Percentiles rank a stretch among this genome's conserved stretches.
Evolutionary conservation across 1,284 basidiomycete genomes (phyloP).

Genomic region (Rhodotorula sp.): DNA sequence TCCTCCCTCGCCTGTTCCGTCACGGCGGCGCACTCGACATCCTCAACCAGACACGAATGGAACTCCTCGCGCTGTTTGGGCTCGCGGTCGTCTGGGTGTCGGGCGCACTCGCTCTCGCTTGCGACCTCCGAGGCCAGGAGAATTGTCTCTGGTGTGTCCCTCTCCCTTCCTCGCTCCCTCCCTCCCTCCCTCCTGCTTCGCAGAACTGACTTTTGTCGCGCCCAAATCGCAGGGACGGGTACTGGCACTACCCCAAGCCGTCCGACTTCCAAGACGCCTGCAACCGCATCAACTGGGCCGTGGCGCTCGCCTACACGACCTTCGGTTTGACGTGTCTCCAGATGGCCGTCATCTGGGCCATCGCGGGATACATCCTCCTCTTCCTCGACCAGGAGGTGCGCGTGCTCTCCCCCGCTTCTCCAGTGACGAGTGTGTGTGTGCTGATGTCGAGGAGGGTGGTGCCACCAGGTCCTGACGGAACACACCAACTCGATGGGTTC

Average conservation of each 20-base stretch:
- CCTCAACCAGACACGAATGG: conserved; percentile 47
- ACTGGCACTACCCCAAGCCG: conserved; percentile 50
- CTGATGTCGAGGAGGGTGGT: too few species aligned
- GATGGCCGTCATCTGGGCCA: conserved; percentile 40
- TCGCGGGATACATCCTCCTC: conserved; percentile 47
- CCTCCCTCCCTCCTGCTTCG: not conserved
- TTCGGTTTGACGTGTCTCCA: conserved; percentile 48
- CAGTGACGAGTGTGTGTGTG: too few species aligned
- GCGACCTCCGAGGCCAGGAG: conserved; percentile 47
- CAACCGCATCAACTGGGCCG: conserved; percentile 48
- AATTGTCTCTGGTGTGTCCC: conserved; percentile 44
- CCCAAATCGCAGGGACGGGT: conserved; percentile 44
- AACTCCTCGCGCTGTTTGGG: conserved; percentile 47
- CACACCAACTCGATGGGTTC: conserved; percentile 32
- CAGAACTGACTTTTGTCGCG: not conserved
- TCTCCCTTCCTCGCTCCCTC: not conserved
- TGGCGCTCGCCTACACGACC: conserved; percentile 48
- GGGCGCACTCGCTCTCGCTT: conserved; percentile 48
- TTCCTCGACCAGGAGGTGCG: conserved; percentile 56
- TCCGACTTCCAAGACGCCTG: conserved; percentile 48
- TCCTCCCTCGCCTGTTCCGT: conserved; percentile 46
- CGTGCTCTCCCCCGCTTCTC: conserved; percentile 2
- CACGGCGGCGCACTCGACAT: conserved; percentile 47
- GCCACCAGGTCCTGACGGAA: conserved; percentile 34
- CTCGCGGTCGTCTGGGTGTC: conserved; percentile 49